Conservation (phyloP, 176 grass and related monocot genomes). For the Aechmea fasciata region DNA sequence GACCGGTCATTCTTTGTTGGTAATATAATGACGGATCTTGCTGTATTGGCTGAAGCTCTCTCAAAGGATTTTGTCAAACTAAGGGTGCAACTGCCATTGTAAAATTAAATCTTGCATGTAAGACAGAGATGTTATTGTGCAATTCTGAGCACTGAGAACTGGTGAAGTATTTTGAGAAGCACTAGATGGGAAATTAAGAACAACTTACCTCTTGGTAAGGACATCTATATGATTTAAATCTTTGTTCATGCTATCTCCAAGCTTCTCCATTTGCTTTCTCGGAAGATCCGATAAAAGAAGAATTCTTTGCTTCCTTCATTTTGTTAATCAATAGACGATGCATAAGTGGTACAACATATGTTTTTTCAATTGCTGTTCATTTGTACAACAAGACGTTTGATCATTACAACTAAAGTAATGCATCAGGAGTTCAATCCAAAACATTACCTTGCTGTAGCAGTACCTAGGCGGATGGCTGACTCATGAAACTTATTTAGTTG, state of each 20-base stretch:
- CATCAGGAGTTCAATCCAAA: not conserved
- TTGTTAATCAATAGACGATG: slow-evolving; percentile 30
- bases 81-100: slow-evolving; percentile 73
- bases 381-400: not conserved
- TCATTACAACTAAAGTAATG: not conserved
- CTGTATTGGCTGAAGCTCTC: slow-evolving; percentile 88
- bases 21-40: slow-evolving; percentile 86
- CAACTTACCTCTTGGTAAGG: slow-evolving; percentile 73
- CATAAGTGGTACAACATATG: slow-evolving; percentile 10
- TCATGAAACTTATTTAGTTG: slow-evolving; percentile 96
- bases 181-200: not conserved
- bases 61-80: slow-evolving; percentile 94
- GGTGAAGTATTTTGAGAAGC: not conserved
- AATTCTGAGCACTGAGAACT: not conserved
- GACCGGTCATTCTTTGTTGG: slow-evolving; percentile 64
- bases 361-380: too few species aligned
- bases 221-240: slow-evolving; percentile 88
- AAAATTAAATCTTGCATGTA: not conserved
- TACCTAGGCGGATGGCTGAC: slow-evolving; percentile 80
- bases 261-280: slow-evolving; percentile 87
- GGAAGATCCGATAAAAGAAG: slow-evolving; percentile 89
- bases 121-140: not conserved
- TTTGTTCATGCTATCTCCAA: slow-evolving; percentile 72
- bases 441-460: slow-evolving; percentile 73
- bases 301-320: slow-evolving; percentile 90